A percentile compares a stretch with the other conserved stretches of the same genome.
Conservation (phyloP, 139 green algal species). For the Prasinococcaceae sp. region DNA sequence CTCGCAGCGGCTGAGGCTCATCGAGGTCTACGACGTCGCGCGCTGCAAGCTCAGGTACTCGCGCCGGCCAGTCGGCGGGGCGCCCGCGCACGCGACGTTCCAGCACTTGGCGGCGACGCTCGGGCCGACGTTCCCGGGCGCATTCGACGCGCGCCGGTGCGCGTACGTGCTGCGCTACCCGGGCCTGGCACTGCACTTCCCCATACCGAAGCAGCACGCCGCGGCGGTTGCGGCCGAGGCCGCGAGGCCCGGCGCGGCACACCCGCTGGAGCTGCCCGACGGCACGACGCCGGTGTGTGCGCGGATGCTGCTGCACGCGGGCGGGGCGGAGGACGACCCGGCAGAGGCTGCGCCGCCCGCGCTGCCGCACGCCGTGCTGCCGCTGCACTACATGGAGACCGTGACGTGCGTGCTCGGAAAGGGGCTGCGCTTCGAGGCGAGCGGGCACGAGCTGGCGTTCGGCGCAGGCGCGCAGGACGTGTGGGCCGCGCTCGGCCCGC, state of each 20-base stretch:
- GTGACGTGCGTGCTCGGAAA: slow-evolving; percentile 10
- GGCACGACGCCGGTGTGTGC: slow-evolving; percentile 25
- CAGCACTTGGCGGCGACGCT: background rate
- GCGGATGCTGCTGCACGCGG: no score
- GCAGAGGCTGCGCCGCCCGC: background rate
- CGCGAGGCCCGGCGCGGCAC: no score
- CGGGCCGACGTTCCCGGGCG: slow-evolving; percentile 35
- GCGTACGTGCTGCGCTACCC: slow-evolving; percentile 33
- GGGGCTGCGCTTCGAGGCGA: slow-evolving; percentile 4
- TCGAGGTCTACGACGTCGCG: slow-evolving; percentile 35
- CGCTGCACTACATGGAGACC: background rate
- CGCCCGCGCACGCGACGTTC: background rate
- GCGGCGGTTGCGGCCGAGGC: no score
- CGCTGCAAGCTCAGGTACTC: slow-evolving; percentile 25
- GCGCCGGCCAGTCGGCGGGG: background rate
- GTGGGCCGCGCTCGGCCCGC: slow-evolving; percentile 26
- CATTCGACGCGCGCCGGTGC: background rate
- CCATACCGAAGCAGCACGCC: no score
- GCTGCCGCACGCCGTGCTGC: background rate
- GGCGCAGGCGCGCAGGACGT: slow-evolving; percentile 34
- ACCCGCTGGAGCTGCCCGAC: slow-evolving; percentile 16
- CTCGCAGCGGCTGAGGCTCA: slow-evolving; percentile 32
- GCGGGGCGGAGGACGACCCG: background rate
- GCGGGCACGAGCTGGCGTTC: slow-evolving; percentile 20
- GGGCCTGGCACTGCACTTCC: slow-evolving; percentile 9